Percentiles rank a stretch among this genome's conserved stretches.
Conservation (phyloP, 2,329 filamentous ascomycete genomes). For the Scedosporium aurantiacum region DNA sequence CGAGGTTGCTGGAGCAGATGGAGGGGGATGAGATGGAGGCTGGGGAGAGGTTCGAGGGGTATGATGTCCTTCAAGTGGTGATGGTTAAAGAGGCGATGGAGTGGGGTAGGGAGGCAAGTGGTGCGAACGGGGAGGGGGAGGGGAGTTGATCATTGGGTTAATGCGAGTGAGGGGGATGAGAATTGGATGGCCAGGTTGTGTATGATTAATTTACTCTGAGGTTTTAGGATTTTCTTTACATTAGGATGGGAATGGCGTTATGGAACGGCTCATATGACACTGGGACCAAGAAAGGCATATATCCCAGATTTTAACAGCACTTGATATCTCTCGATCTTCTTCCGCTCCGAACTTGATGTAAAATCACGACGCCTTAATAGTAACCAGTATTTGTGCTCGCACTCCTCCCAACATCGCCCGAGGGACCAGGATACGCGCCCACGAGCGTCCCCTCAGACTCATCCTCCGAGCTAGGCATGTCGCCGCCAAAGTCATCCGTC, state of each 20-base stretch:
- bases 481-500: constrained; percentile 26
- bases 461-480: constrained; percentile 32
- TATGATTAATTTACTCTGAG: no score
- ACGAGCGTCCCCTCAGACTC: constrained; percentile 14
- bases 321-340: no score
- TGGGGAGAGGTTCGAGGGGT: not conserved
- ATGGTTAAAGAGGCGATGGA: constrained; percentile 8
- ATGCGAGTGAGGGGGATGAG: not conserved
- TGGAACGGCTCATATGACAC: no score
- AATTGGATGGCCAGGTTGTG: not conserved
- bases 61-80: constrained; percentile 6
- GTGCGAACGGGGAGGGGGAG: not conserved
- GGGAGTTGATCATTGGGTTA: not conserved
- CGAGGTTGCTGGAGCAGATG: constrained; percentile 3
- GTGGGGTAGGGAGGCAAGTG: not conserved
- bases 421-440: constrained; percentile 1
- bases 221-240: no score
- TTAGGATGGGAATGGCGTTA: no score
- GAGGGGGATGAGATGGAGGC: constrained; percentile 3
- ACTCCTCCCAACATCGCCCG: constrained; percentile 10
- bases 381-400: not conserved
- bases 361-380: not conserved
- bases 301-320: no score
- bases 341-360: no score
- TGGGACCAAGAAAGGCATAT: no score